Evolutionary conservation across 352 stramenopile species (phyloP), one percentile per base, ranked within the genome.

Genomic region (Albugo laibachii): DNA sequence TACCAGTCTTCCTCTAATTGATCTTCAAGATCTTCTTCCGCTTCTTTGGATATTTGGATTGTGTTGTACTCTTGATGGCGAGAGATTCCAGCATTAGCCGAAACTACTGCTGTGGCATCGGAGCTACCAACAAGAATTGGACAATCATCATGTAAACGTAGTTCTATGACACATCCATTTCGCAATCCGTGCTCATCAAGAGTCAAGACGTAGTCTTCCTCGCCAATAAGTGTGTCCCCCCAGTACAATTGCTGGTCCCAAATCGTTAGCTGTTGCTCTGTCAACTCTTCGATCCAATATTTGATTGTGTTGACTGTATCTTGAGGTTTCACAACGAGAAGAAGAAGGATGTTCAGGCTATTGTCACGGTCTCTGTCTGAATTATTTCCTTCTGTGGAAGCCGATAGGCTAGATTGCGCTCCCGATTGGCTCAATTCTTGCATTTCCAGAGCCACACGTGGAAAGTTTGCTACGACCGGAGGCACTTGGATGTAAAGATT

Each of bases 291-390:
- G 63, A 86, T 80, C 65, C 67, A 83, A 45, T 80, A 66, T 45
- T 86, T 86, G 41, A 86, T 81, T 47, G 79, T 83, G 58, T 83
- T 86, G 34, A 86, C 59, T 1, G 71, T 83, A 43, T 84, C 59
- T 14, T 69, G 59, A 12, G 74, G 62, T 20, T 67, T 65, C 1
- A 86, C 70, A 19, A 64, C 65, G 20, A 86, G 70, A 47, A 70
- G 68, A 43, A 86, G 50, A 11, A 82, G 44, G 24, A 59, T 55
- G 10, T 8, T 47, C 11, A 34, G 49, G 11, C 12, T 19, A 36
- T 55, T 42, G 4, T 45, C 45, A 5, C 65, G 53, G 11, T n/a
- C n/a, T n/a, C n/a, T n/a, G 24, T 10, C 24, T 31, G 3, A 3
- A 31, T 3, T 31, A 31, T 31, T 31, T 8, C 8, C 24, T 31